Evolutionary conservation across 345 rosid species (phyloP), one percentile per base, ranked within the genome.

Genomic region (Brassica rapa): DNA sequence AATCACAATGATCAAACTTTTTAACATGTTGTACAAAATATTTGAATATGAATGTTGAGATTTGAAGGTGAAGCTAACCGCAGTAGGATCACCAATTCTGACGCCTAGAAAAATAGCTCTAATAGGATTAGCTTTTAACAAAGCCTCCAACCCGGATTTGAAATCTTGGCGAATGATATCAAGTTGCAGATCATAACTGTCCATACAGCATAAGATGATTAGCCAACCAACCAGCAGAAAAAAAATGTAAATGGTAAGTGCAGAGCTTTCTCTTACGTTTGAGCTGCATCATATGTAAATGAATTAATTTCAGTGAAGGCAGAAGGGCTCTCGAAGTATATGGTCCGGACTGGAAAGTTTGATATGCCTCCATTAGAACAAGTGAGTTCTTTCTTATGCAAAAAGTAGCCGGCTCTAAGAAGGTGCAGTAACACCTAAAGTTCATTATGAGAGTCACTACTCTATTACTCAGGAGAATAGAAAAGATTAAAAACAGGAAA

Each of bases 61-160:
- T 62, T 39, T 16, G 55, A 71, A 60, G 67, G 29, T 41, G 73
- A 71, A 77, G 82, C 78, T 93, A 69, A 95, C 99, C 87, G 99
- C 99, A 32, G 99, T 95, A 77, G 98, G 99, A 85, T 95, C 99
- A 83, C 99, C 99, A 81, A 95, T 90, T 71, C 98, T 87, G 61
- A 95, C 99, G 61, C 99, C 99, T 68, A 95, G 99, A 76, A 95
- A 91, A 80, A 95, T 95, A 41, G 99, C 99, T 85, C 89, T 83
- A 46, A 95, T 88, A 10, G 96, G 93, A 67, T 88, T 90, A 69
- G 88, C 83, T 83, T 90, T 87, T 66, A 91, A 71, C 76, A 95
- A 83, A 79, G 86, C 89, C 84, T 95, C 98, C 86, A 95, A 88
- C 12, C 99, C 98, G 41, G 97, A 86, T 85, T 95, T 95, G 91